phyloP scores from a whole-genome alignment of 768 basidiomycete genomes.

The Suillus variegatus region DNA sequence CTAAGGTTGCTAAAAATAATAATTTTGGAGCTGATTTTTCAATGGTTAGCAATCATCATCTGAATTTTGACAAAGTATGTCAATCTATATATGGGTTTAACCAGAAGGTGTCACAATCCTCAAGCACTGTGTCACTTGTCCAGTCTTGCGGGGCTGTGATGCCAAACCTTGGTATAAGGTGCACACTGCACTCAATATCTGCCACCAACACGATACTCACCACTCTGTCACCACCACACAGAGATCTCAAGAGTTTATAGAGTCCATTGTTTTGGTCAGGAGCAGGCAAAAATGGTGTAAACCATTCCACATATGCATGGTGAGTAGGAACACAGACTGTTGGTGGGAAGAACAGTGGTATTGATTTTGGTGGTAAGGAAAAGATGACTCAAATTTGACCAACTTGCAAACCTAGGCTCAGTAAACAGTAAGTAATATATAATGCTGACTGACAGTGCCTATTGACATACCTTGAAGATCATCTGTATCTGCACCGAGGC shows the following conservation, averaged over 20 bases:
- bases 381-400: neutral
- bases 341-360: neutral
- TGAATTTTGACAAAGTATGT: too few species aligned
- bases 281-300: neutral
- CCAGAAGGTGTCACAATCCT: too few species aligned
- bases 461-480: neutral
- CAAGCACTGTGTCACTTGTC: too few species aligned
- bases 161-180: neutral
- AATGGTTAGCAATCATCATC: too few species aligned
- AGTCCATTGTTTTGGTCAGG: neutral
- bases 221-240: neutral
- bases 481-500: neutral
- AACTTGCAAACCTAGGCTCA: neutral
- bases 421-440: neutral
- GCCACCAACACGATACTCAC: neutral
- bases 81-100: too few species aligned
- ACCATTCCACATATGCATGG: neutral
- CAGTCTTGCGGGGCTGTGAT: neutral
- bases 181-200: neutral
- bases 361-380: neutral
- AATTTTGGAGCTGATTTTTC: too few species aligned
- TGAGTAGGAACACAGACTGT: neutral
- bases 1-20: too few species aligned
- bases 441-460: neutral
- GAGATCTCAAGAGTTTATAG: neutral